Evolutionary conservation across 768 basidiomycete species (phyloP).

Genomic region (Antrodiella citrinella): DNA sequence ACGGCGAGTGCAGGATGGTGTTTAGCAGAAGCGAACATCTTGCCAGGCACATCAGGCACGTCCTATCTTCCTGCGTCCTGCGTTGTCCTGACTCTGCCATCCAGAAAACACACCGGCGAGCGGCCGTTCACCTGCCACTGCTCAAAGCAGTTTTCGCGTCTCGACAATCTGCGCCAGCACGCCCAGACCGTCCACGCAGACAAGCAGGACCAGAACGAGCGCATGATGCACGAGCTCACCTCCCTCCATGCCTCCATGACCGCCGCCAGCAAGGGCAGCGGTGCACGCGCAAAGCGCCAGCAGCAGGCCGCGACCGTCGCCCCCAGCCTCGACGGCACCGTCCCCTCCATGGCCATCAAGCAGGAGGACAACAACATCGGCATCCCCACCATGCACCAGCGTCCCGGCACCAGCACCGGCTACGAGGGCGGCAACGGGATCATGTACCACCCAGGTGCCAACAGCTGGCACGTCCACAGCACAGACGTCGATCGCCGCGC

Average conservation of each 20-base stretch:
- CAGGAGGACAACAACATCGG: slow-evolving; percentile 31
- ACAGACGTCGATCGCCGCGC: slow-evolving; percentile 20
- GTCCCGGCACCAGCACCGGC: slow-evolving; percentile 68
- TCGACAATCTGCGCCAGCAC: slow-evolving; percentile 96
- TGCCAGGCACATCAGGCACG: slow-evolving; percentile 89
- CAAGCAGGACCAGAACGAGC: slow-evolving; percentile 79
- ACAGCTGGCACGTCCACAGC: no score
- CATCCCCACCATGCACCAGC: slow-evolving; percentile 43
- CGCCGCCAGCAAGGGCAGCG: slow-evolving; percentile 34
- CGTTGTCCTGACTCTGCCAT: slow-evolving; percentile 17
- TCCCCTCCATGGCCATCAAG: slow-evolving; percentile 27
- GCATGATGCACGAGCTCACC: slow-evolving; percentile 88
- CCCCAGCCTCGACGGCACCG: slow-evolving; percentile 14
- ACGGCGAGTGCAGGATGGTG: slow-evolving; percentile 94
- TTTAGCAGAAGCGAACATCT: slow-evolving; percentile 95
- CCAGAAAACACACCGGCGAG: slow-evolving; percentile 96
- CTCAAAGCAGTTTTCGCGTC: slow-evolving; percentile 88
- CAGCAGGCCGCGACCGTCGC: slow-evolving; percentile 13
- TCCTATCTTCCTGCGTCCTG: slow-evolving; percentile 17
- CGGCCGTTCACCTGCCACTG: slow-evolving; percentile 96
- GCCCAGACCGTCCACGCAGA: slow-evolving; percentile 97
- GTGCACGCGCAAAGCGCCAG: slow-evolving; percentile 30
- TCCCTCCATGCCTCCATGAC: slow-evolving; percentile 79
- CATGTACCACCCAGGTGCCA: no score
- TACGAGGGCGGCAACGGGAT: slow-evolving; percentile 47